Evolutionary conservation across 2,329 filamentous ascomycete species (phyloP), one percentile per base, ranked within the genome.

Genomic region (Sodiomyces alkalinus): DNA sequence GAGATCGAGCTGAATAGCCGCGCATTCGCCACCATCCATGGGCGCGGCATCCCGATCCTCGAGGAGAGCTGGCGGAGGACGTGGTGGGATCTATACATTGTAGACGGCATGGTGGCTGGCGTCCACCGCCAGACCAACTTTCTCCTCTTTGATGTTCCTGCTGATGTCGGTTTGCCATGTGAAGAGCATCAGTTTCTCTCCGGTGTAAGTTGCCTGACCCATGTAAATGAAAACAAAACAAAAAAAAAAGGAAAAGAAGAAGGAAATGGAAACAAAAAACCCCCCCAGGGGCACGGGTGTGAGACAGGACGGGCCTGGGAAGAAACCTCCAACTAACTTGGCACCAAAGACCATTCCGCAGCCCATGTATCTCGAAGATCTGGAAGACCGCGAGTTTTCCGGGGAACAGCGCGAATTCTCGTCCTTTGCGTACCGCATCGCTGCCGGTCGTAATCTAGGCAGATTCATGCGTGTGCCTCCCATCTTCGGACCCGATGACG

Each of bases 31-130:
- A 52, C 62, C 0, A 51, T 63, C 5, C 60, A 82, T 40, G 75
- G 78, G 11, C 58, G 64, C 17, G 70, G 71, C 5, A 69, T 78
- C 33, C 61, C 70, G 0, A 60, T 83, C 2, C 47, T 86, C 3
- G 80, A 87, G 46, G 86, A 94, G 51, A 81, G 77, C 47, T 78
- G 82, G 69, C 69, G 83, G 12, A 66, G 86, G 33, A 94, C 85
- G 2, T 94, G 85, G 85, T 94, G 86, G 86, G 83, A 73, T 36
- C 46, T 73, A 4, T 87, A 77, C 45, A 67, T 81, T n/a, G 68
- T 82, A 10, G 83, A 92, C 46, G 81, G 78, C 30, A 78, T 92
- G 66, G 66, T 92, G 39, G 80, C 82, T 5, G 81, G 80, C 4
- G 74, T 92, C 39, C 80, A 80, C 39, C 68, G 74, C 9, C 68